Evolutionary conservation across 192 early-diverging fungal species (phyloP), one percentile per base, ranked within the genome.

Genomic region (Mortierella alpina): DNA sequence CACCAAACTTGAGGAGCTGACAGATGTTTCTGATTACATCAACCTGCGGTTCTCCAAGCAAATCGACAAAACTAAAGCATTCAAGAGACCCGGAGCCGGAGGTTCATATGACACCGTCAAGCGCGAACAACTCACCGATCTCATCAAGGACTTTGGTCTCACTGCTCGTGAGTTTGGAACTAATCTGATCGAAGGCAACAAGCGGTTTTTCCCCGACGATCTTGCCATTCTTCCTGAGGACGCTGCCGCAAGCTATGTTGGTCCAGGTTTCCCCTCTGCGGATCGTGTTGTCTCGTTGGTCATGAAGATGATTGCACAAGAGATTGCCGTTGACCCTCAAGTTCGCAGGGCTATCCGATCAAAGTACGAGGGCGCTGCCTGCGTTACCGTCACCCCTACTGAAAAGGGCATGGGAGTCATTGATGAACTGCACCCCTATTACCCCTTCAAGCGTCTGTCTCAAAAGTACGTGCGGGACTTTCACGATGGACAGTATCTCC

Each of bases 401-500:
- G 91, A 92, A 44, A 92, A 91, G 62, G 97, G 96, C 1, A 71
- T 84, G 31, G 84, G 66, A 41, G 91, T 91, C 64, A 96, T 99
- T 63, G 91, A 94, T 51, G 88, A 88, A 12, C 82, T 89, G 13
- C 96, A 98, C 65, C 88, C 92, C 2, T 94, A 91, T 60, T 84
- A 93, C 81, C 88, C 91, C 6, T 96, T 97, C 87, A 97, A 97
- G 87, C 97, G 92, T 48, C 69, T 99, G 56, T 73, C 78, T 15
- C 86, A 91, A 45, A 98, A 97, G 76, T 94, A 91, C 15, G 83
- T 93, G 7, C 82, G 78, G 2, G 89, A 87, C 47, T 96, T 96
- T 22, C 87, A 88, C 9, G 85, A 89, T 60, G 92, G 88, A 4
- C 90, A 95, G 82, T 96, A 96, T 80, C 72, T 96, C 42, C 88